Base-by-base conservation (phyloP, 768 basidiomycete genomes). In the Panaeolus cyanescens region DNA sequence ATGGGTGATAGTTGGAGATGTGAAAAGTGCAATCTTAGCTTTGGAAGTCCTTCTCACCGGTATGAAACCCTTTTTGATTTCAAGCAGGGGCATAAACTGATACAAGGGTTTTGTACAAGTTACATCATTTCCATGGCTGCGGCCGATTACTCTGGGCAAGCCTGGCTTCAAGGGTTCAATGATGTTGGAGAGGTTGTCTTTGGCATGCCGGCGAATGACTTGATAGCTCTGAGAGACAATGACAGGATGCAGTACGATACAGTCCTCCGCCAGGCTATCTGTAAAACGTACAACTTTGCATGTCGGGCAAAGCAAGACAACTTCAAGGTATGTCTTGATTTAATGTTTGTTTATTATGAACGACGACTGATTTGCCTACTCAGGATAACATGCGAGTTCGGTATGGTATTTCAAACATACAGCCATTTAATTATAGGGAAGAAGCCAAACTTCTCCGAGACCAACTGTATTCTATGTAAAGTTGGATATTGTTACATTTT, bases 161-260 rank as follows among this genome's bases (percentile, higher is more conserved):
- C 87, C 17, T 99, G 96, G 96, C 78, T 98, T 45, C 92, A 93
- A 64, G 94, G 92, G 3, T 99, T 99, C 81, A 96, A 99, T 71
- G 96, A 99, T 5, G 86, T 90, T 32, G 97, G 95, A 4, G 73
- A 86, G 56, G 76, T 79, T 4, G 75, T 99, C 15, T 88, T 98
- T 63, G 90, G 86, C 28, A 89, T 86, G 77, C 76, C 84, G 32
- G 96, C 93, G 10, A 85, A 95, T 67, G 89, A 95, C 13, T 71
- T 99, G 40, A 74, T 88, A 59, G 81, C 80, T n/a, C 80, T 95
- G 63, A 91, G 84, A 66, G 65, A 65, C 32, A 60, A 62, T 34
- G 60, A 66, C 58, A 61, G 40, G 42, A 56, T 59, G 19, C 80
- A 82, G 58, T 93, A 83, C 72, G 84, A 82, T 53, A 76, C 75